These are phyloP conservation scores for Rhizopogon vesiculosus DNA, from an alignment of 768 basidiomycete genomes.

Conservation along the genomic window DNA sequence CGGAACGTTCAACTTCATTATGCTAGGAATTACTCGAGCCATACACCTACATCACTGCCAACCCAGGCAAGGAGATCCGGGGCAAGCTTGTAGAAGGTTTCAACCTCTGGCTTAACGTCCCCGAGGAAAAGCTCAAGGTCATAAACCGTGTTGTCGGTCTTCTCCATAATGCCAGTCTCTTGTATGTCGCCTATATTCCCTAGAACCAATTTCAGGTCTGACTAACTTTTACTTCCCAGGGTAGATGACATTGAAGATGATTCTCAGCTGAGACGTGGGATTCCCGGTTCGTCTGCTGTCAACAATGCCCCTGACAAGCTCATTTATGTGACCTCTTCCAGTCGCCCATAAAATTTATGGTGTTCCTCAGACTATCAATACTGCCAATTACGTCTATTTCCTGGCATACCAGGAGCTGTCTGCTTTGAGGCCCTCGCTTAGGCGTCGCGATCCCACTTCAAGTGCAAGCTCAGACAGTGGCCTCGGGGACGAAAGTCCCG, in stretches of 20 bases:
- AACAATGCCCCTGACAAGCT: not conserved
- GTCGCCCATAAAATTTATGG: conserved; percentile 98
- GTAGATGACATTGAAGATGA: conserved; percentile 97
- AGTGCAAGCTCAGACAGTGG: conserved; percentile 3
- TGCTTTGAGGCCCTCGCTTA: not conserved
- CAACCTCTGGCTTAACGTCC: conserved; percentile 89
- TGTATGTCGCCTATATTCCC: conserved; percentile 44
- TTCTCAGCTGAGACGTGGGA: conserved; percentile 79
- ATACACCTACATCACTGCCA: conserved; percentile 76
- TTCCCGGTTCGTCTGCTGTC: conserved; percentile 53
- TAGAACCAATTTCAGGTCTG: not conserved
- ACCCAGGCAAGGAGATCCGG: conserved; percentile 91
- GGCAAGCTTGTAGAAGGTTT: conserved; percentile 85
- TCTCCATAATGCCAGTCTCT: conserved; percentile 89
- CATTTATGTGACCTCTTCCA: conserved; percentile 15
- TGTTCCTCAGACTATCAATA: conserved; percentile 93
- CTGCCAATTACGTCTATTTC: conserved; percentile 96
- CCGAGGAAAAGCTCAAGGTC: conserved; percentile 59
- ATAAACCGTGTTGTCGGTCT: conserved; percentile 83
- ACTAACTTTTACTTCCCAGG: conserved; percentile 34
- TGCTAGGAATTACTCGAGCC: conserved; percentile 71
- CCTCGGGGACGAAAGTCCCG: not conserved
- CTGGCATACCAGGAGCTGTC: conserved; percentile 79
- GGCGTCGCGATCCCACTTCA: not conserved
- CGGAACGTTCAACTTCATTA: not conserved